Evolutionary conservation across 2,329 filamentous ascomycete genomes (phyloP).

Genomic region (Cordyceps cateniannulata): DNA sequence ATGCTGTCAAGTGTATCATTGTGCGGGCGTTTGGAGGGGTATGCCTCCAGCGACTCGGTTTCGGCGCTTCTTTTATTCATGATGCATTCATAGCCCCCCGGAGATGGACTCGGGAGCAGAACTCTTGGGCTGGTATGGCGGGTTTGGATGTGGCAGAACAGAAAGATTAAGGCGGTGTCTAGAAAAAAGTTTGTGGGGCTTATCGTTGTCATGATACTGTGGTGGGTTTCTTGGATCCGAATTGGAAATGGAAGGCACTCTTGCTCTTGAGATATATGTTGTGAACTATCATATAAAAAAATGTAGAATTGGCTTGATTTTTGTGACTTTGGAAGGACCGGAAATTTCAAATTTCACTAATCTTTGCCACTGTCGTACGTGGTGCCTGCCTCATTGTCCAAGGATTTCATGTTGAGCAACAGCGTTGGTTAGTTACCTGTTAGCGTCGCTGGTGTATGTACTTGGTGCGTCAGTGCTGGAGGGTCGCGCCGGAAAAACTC

Average conservation of each 20-base stretch:
- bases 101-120: constrained; percentile 2
- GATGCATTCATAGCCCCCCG: constrained; percentile 9
- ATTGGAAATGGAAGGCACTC: neutral
- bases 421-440: neutral
- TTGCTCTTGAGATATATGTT: no score
- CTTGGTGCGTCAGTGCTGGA: neutral
- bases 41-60: constrained; percentile 19
- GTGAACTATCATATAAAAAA: no score
- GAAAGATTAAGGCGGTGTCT: constrained; percentile 27
- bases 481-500: constrained; percentile 26
- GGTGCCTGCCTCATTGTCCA: no score
- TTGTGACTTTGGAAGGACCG: no score
- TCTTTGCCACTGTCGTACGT: no score
- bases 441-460: neutral
- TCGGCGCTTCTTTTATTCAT: constrained; percentile 29
- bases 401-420: no score
- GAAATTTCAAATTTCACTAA: no score
- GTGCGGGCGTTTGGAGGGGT: constrained; percentile 22
- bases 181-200: constrained; percentile 24
- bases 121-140: constrained; percentile 11
- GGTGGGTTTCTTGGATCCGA: constrained; percentile 6
- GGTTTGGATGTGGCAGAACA: constrained; percentile 25
- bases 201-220: constrained; percentile 7
- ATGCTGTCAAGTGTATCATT: constrained; percentile 17
- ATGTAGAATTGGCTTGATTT: no score